Evolutionary conservation across 441 rosid species (phyloP).

Genomic region (Adansonia grandidieri): DNA sequence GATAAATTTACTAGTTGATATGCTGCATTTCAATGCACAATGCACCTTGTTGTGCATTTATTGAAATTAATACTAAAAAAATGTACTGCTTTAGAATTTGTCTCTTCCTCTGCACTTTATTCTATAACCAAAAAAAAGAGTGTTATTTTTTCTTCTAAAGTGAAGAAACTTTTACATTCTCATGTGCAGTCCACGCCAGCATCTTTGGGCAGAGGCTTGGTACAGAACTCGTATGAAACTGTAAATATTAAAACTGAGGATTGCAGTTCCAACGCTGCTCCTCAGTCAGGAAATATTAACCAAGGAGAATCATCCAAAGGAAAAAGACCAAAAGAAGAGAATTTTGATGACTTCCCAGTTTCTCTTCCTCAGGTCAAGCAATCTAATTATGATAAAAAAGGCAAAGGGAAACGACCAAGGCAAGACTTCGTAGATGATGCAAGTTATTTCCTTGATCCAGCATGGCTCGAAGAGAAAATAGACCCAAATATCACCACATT

Average conservation of each 20-base stretch:
- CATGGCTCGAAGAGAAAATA: slow-evolving; percentile 57
- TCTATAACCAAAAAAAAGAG: background rate
- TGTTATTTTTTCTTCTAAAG: background rate
- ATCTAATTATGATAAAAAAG: slow-evolving; percentile 34
- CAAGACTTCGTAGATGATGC: slow-evolving; percentile 50
- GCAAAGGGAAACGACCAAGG: slow-evolving; percentile 63
- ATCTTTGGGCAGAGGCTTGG: slow-evolving; percentile 16
- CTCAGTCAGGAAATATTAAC: slow-evolving; percentile 30
- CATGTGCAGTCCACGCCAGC: slow-evolving; percentile 36
- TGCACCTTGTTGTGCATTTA: background rate
- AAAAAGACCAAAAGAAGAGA: slow-evolving; percentile 76
- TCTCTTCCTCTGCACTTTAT: background rate
- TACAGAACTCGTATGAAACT: slow-evolving; percentile 33
- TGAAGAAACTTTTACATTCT: slow-evolving; percentile 24
- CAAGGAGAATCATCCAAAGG: slow-evolving; percentile 51
- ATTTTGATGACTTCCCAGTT: slow-evolving; percentile 35
- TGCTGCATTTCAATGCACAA: background rate
- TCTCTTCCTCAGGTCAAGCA: slow-evolving; percentile 32
- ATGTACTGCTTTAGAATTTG: background rate
- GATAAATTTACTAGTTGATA: slow-evolving; percentile 14
- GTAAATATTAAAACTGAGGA: slow-evolving; percentile 52
- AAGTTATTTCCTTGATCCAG: slow-evolving; percentile 44
- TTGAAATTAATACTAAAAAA: background rate
- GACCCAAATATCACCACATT: slow-evolving; percentile 31
- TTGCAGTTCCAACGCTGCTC: slow-evolving; percentile 38